Evolutionary conservation across 2,329 filamentous ascomycete species (phyloP), one percentile per base, ranked within the genome.

Genomic region (Alternaria gaisen): DNA sequence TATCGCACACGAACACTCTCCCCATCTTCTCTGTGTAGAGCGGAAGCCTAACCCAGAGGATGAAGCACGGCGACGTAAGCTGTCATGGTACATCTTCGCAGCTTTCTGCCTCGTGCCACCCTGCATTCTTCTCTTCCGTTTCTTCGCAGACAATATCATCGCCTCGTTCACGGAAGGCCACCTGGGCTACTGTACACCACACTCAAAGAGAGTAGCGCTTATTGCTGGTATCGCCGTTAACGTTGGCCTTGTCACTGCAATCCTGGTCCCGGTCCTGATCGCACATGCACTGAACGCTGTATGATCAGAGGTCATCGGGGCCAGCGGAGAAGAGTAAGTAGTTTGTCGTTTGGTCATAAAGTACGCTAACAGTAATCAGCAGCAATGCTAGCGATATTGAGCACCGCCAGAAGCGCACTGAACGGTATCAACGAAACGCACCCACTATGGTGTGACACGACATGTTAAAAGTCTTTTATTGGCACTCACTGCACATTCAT

Each of bases 71-170:
- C 68, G 72, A 11, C 65, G 68, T 16, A 68, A 69, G 52, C 58
- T 73, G n/a, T 80, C 76, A 4, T 76, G 75, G 72, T 48, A 69
- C 26, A 72, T 79, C 43, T 72, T 80, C 34, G 69, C 64, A 1
- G 54, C 67, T 1, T 80, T 77, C 57, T 75, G 72, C 48, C 22
- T 79, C 2, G 63, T 80, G 14, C 78, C 78, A 5, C 74, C 78
- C 7, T 65, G 73, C 12, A 73, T 79, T 28, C 66, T 80, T 28
- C 68, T 80, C 24, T 79, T 72, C 57, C 76, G 77, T n/a, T 70
- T 69, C 26, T 63, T 66, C 22, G 72, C 75, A 36, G 78, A 80
- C 58, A 53, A 57, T 2, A 55, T 77, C 44, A 76, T 80, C 11
- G 59, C 62, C 11, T 72, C 63, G 3, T 42, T 72, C 14, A 77